Evolutionary conservation across 306 rosid genomes (phyloP), one percentile per base, ranked within the genome.

Genomic region (Phaseolus lunatus): DNA sequence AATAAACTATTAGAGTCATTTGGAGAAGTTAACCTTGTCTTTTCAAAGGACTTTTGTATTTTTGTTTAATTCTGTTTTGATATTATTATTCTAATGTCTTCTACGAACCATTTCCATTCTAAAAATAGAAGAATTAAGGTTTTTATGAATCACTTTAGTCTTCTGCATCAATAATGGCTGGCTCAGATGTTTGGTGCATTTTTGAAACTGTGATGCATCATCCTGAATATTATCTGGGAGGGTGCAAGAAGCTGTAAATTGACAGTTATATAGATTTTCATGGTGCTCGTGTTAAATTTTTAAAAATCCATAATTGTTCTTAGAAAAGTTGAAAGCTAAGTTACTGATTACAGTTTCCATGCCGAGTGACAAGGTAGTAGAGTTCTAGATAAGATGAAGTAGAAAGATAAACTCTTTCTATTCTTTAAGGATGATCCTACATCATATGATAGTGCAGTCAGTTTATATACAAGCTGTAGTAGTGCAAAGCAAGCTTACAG

Each of bases 21-120:
- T 69, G 57, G 20, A 27, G 66, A 68, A 58, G 58, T 59, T 22
- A 59, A 41, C 16, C 29, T 67, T 13, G 56, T 73, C 27, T 27
- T n/a, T 18, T 35, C 16, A 18, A 29, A 58, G 58, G 72, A 22
- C 2, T 45, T 68, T 14, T 49, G 48, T 69, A 67, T 77, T 72
- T 56, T 57, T 59, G 47, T 23, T 43, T 66, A 5, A 10, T 54
- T 67, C 22, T 62, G 41, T 50, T 72, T 72, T 66, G 37, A 44
- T 65, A 44, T 33, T 66, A 45, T 72, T 26, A 20, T 53, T 41
- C 23, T 20, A 12, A 50, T 37, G 26, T 47, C 23, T 61, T 77
- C 10, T 59, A 6, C 4, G 39, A 24, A 24, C 39, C 20, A 12
- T 56, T 23, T 56, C n/a, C 33, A 56, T 56, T 5, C 26, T 11